Conservation (phyloP, 2,329 filamentous ascomycete species). For the Amylocarpus encephaloides region DNA sequence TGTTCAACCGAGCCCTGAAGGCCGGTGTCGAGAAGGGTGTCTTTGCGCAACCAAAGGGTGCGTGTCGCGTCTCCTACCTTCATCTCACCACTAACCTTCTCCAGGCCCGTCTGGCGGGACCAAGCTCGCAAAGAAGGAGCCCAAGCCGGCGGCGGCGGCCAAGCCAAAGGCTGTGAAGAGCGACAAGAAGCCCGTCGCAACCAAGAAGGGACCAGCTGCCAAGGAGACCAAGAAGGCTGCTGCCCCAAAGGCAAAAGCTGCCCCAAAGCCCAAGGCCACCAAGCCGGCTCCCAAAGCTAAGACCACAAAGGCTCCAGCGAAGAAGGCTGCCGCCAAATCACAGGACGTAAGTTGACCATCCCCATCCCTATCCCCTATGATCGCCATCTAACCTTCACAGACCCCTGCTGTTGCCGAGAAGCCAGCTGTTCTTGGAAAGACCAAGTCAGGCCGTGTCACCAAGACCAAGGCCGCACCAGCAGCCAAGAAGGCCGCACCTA, state of each 20-base stretch:
- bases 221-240: conserved; percentile 34
- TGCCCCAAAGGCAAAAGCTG: conserved; percentile 33
- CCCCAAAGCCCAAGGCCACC: conserved; percentile 34
- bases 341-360: conserved; percentile 24
- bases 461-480: conserved; percentile 55
- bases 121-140: conserved; percentile 62
- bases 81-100: conserved; percentile 28
- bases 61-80: conserved; percentile 29
- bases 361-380: neutral
- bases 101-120: conserved; percentile 62
- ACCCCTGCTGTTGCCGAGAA: conserved; percentile 60
- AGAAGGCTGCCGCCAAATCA: conserved; percentile 30
- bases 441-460: conserved; percentile 66
- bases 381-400: conserved; percentile 32
- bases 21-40: conserved; percentile 61
- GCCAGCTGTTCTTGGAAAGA: conserved; percentile 58
- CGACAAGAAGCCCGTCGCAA: conserved; percentile 33
- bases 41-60: conserved; percentile 68
- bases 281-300: conserved; percentile 35
- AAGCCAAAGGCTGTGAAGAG: conserved; percentile 30
- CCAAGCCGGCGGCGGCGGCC: conserved; percentile 37
- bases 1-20: conserved; percentile 65
- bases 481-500: conserved; percentile 38
- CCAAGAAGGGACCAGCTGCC: conserved; percentile 33
- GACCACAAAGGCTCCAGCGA: conserved; percentile 31